Evolutionary conservation across 2,329 filamentous ascomycete species (phyloP).

Genomic region (Cercospora sesami): DNA sequence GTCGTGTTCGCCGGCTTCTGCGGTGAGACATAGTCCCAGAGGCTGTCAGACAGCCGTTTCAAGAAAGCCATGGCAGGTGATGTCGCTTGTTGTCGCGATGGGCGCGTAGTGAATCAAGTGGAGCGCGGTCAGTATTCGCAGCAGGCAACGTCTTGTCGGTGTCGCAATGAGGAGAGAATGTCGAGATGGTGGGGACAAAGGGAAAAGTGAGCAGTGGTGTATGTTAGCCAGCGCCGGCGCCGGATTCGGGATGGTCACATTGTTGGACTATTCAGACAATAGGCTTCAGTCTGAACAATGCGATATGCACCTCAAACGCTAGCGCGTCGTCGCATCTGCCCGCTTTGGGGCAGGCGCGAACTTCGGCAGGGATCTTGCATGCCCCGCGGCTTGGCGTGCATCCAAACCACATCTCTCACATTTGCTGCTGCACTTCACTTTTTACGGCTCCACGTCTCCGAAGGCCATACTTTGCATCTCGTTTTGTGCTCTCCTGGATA

Average conservation of each 20-base stretch:
- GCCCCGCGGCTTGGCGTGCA: neutral
- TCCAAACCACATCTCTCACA: neutral
- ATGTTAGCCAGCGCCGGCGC: conserved; percentile 11
- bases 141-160: neutral
- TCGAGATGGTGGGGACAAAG: conserved; percentile 7
- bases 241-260: conserved; percentile 2
- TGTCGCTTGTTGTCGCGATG: neutral
- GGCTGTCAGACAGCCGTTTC: conserved; percentile 39
- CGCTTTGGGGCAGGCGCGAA: neutral
- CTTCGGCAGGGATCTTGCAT: neutral
- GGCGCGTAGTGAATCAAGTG: neutral
- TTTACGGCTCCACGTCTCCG: neutral
- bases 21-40: conserved; percentile 48
- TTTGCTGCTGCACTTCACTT: neutral
- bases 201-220: conserved; percentile 2
- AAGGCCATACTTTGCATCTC: neutral
- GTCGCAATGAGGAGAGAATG: neutral
- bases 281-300: conserved; percentile 6
- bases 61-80: conserved; percentile 26
- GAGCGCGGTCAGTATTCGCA: neutral
- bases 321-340: conserved; percentile 4
- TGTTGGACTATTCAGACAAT: conserved; percentile 6
- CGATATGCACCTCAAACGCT: conserved; percentile 2
- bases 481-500: neutral
- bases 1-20: conserved; percentile 42